Evolutionary conservation across 495 filamentous ascomycete species (phyloP), one percentile per base, ranked within the genome.

Genomic region (Xylaria palmicola): DNA sequence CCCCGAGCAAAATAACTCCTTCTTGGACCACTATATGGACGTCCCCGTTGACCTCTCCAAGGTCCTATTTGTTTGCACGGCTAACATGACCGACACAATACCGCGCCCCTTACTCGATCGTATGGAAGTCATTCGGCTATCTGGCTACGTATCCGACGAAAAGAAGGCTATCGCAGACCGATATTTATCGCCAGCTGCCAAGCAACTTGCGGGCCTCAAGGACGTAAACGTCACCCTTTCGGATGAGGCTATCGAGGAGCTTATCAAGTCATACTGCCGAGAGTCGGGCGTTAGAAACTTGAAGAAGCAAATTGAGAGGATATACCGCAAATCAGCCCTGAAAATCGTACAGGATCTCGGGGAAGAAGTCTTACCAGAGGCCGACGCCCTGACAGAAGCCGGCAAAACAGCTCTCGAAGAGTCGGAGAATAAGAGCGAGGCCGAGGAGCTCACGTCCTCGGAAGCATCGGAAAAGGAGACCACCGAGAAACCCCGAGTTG

Each of bases 261-360:
- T 99, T 56, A 99, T 98, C 82, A 97, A 98, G 74, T 95, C 89
- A 12, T 99, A 99, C 78, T 97, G 93, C 77, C 88, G 95, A 15
- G 95, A 99, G 73, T 93, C 90, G 48, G 95, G 95, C 64, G 95
- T 99, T 24, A 90, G 95, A 44, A 98, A 98, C 73, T 77, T 99
- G 66, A 99, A 99, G 82, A 98, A 99, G 80, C 93, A 98, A 70
- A 99, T 99, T 63, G 95, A 99, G 71, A 98, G 98, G 79, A 91
- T 99, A 5, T 99, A 96, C 75, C 89, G 95, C 41, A 99, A 99
- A 77, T 89, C 92, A 17, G 95, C 95, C 10, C 82, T 98, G 64
- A 97, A 97, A 75, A 98, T 99, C 66, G 91, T 99, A 27, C 90
- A 92, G 70, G 94, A 98, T 63, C 78, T 98, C 4, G 94, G 94